These are phyloP conservation scores for Paratinospora sagittata DNA, from an alignment of 164 flowering plant genomes.

Conservation along the genomic window DNA sequence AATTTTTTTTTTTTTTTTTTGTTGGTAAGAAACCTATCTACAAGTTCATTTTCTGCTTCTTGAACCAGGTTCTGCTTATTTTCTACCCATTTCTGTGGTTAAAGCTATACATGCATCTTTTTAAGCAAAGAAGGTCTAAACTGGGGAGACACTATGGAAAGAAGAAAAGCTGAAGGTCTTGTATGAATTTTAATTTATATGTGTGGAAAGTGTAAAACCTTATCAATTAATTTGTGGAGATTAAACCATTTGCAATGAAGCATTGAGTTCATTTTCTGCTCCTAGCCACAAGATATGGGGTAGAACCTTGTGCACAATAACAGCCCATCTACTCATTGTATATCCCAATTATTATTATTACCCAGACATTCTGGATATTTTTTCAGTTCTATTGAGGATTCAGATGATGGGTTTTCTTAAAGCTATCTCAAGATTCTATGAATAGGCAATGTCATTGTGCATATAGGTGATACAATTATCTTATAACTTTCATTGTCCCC, in stretches of 20 bases:
- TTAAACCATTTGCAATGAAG: background rate
- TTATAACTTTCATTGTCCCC: too few relatives aligned
- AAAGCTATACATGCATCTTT: constrained; percentile 72
- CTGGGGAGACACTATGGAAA: constrained; percentile 37
- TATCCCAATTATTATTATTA: too few relatives aligned
- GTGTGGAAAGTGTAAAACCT: background rate
- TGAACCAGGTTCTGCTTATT: constrained; percentile 54
- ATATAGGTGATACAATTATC: too few relatives aligned
- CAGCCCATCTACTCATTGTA: too few relatives aligned
- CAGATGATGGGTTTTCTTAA: too few relatives aligned
- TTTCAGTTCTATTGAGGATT: too few relatives aligned
- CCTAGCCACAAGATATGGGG: too few relatives aligned
- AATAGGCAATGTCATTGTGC: too few relatives aligned
- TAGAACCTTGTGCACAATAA: too few relatives aligned
- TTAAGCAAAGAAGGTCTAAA: constrained; percentile 69
- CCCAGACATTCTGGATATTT: too few relatives aligned
- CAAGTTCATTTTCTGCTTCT: background rate
- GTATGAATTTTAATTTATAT: background rate
- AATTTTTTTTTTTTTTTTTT: background rate
- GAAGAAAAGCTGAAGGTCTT: constrained; percentile 36
- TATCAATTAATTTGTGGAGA: background rate
- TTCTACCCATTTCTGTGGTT: constrained; percentile 72
- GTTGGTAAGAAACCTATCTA: background rate
- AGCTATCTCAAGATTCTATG: too few relatives aligned
- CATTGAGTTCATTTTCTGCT: background rate